Base-by-base conservation (phyloP, 1,284 basidiomycete species). In the Ceratobasidium sp. region DNA sequence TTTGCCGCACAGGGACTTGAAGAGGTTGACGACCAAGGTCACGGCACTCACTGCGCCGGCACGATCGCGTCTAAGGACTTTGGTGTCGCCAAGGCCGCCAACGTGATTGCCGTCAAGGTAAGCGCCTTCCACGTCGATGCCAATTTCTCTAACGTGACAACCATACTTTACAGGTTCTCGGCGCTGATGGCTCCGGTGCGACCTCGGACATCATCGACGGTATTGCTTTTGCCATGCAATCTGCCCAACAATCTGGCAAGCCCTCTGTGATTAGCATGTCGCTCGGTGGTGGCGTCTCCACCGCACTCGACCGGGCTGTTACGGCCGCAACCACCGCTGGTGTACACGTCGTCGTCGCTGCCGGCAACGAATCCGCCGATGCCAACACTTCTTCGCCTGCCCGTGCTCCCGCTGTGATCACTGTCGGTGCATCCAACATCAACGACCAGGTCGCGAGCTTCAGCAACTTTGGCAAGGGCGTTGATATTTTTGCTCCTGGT, bases 401-500 rank as follows among this genome's bases (percentile, higher is more conserved):
- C 41, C 76, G 77, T 50, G 79, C 79, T 26, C 55, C 75, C 50
- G 75, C 77, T 60, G 80, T 78, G 16, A 76, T 81, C 69, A 81
- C 80, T 16, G 80, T 81, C 55, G 80, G 80, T 58, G 80, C 80
- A 45, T 78, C 77, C 57, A 80, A 78, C 46, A 78, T 81, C 34
- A 74, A 72, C 69, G 80, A 81, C 64, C 75, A 78, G 71, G 77
- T 80, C 28, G 55, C 60, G 30, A 39, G 28, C 32, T 67, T 59
- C 36, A 45, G 52, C 53, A 43, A 72, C 46, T 48, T 77, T 74
- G 80, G 80, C 73, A 74, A 76, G 60, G 79, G 78, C 71, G 80
- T 81, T 71, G 80, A 81, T 76, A 77, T 81, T 64, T 81, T 80
- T 74, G 80, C 78, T 2, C 80, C 80, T 10, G 80, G 80, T 64